These are phyloP conservation scores for Colletotrichum salicis DNA, from an alignment of 2,329 filamentous ascomycete genomes.

Conservation along the genomic window DNA sequence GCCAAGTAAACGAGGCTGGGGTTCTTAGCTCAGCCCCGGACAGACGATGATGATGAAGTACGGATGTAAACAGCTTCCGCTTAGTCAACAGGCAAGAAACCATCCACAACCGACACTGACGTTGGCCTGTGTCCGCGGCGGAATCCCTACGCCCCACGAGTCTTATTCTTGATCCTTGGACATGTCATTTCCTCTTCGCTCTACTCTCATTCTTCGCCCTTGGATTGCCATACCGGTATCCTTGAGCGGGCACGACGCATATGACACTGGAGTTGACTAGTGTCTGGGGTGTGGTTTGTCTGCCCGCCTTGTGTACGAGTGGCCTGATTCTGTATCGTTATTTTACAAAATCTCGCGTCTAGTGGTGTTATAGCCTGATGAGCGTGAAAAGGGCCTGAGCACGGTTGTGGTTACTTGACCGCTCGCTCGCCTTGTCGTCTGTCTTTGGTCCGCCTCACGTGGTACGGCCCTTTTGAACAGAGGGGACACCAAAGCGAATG, in stretches of 20 bases:
- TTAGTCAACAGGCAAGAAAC: neutral
- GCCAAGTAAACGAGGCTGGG: neutral
- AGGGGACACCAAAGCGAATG: neutral
- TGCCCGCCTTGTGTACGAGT: slow-evolving; percentile 3
- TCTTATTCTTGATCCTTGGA: slow-evolving; percentile 8
- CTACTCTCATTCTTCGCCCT: neutral
- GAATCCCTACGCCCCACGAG: neutral
- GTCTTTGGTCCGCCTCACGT: slow-evolving; percentile 24
- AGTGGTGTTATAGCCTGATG: slow-evolving; percentile 3
- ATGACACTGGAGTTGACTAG: slow-evolving; percentile 5
- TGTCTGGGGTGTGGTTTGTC: slow-evolving; percentile 3
- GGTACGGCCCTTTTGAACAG: slow-evolving; percentile 19
- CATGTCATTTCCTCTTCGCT: neutral
- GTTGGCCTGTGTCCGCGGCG: neutral
- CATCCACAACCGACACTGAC: neutral
- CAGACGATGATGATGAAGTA: neutral
- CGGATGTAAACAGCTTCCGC: neutral
- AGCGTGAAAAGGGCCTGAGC: slow-evolving; percentile 7
- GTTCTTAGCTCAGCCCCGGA: neutral
- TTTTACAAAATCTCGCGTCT: neutral
- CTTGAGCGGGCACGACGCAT: slow-evolving; percentile 9
- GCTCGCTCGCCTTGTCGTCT: slow-evolving; percentile 24
- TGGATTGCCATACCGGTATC: neutral
- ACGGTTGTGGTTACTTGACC: neutral
- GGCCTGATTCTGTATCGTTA: slow-evolving; percentile 14